Base-by-base conservation (phyloP, 2,329 filamentous ascomycete species). In the Dryadomyces sulphureus region DNA sequence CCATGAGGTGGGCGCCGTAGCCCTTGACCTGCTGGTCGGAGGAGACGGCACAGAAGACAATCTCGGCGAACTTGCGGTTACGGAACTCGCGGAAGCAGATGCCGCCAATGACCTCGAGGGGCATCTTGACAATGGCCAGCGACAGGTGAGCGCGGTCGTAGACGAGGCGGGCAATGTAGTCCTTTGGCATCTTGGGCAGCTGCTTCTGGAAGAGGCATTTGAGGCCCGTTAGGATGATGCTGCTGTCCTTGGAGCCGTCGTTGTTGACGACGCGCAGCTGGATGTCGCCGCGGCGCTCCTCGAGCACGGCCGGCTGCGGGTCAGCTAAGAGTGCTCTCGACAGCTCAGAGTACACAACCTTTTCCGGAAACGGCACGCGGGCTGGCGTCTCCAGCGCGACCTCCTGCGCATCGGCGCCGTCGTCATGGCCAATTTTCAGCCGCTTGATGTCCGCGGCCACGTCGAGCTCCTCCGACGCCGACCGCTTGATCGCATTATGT, bases 181-280 rank as follows among this genome's bases (percentile, higher is more conserved):
- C 92, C 63, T 96, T 95, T 14, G 92, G 92, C 92, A 98, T 98
- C 64, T 96, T 96, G 0, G 92, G 92, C 6, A 98, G 72, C 60
- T 98, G 92, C 56, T 96, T 96, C 61, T 98, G 92, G 57, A 98
- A 96, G 53, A 98, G 93, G 59, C 89, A 94, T 61, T 96, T 98
- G 46, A 98, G 70, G 14, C 92, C 92, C 0, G 90, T 95, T 49
- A 98, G 72, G 55, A 98, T 93, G 58, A 96, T 93, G 54, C 89
- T 80, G 59, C 85, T 93, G 57, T 94, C 87, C 53, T 83, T 77
- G 34, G 80, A 73, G 56, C 84, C 84, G 59, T 98, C 92, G 59
- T 98, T 98, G 70, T 96, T 96, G 57, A 98, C 92, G 7, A 96
- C 92, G 41, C 89, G 81, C 62, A 96, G 96, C 62, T 96, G 88